Evolutionary conservation across 2,329 filamentous ascomycete species (phyloP), one percentile per base, ranked within the genome.

Genomic region (Mollisiaceae sp.): DNA sequence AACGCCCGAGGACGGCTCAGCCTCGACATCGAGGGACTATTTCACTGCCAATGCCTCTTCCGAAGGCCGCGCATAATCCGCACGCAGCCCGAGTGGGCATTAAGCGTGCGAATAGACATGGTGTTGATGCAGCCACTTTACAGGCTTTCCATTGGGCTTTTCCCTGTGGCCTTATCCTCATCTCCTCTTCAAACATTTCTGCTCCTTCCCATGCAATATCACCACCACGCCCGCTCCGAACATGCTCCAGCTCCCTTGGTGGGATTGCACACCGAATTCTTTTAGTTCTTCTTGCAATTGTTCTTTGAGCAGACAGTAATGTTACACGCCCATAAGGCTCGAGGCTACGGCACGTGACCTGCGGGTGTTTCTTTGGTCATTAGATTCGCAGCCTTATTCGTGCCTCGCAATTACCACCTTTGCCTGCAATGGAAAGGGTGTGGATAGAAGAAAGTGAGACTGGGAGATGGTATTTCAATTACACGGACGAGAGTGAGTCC

Each of bases 51-150:
- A 15, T 6, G n/a, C n/a, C 45, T 14, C n/a, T 50, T 14, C 45
- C 12, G 24, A 11, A 50, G n/a, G 6, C 24, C 11, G n/a, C n/a
- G 8, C 5, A 22, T 3, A 22, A 3, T 24, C 14, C 9, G n/a
- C 12, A 24, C n/a, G 5, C 20, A 22, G 22, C 24, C 27, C 12
- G 9, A 20, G 14, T 18, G 15, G 50, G 11, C 50, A 32, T 18
- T 27, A 54, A 54, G 24, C 50, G 50, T 54, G 50, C 50, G 50
- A 54, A 54, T 54, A 11, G 32, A 27, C 6, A 35, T 32, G 50
- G 6, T 4, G 24, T 32, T 27, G 1, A 8, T 54, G 24, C 50
- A 54, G 50, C 50, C 50, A 54, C 50, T 15, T 32, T n/a, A 12
- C 27, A 35, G 50, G 24, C 50, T 14, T 15, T 54, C 50, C 50